These are phyloP conservation scores for Leishmania tarentolae DNA, from an alignment of 208 protist species.

Conservation along the genomic window DNA sequence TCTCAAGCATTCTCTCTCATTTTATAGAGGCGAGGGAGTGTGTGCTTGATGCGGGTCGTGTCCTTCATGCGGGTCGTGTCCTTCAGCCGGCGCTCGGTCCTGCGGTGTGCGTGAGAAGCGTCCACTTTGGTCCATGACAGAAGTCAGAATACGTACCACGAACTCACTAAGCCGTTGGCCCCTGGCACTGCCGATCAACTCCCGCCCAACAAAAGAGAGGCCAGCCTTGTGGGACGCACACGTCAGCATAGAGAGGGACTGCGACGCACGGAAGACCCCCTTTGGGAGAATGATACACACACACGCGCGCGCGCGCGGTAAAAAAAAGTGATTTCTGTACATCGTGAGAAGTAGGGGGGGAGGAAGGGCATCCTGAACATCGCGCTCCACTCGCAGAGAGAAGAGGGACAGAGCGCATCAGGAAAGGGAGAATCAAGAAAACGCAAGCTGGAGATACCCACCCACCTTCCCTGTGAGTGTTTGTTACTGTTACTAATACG, in stretches of 20 bases:
- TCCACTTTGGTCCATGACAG: too few species aligned
- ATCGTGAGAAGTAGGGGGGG: neutral
- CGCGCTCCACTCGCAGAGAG: neutral
- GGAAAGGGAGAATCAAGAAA: neutral
- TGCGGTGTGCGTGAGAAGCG: too few species aligned
- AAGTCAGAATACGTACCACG: too few species aligned
- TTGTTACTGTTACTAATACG: neutral
- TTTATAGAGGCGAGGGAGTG: neutral
- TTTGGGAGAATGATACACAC: neutral
- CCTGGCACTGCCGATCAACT: neutral
- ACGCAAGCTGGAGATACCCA: neutral
- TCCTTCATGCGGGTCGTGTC: neutral
- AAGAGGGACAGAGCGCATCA: neutral
- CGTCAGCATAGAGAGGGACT: neutral
- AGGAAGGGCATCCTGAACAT: too few species aligned
- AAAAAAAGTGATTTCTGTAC: neutral
- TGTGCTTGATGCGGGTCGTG: neutral
- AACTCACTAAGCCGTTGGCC: too few species aligned
- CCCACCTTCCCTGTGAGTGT: neutral
- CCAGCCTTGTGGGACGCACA: neutral
- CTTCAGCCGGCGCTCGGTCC: too few species aligned
- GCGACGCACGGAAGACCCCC: neutral
- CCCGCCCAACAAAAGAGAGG: neutral
- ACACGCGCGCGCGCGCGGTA: too few species aligned
- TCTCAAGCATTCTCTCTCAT: neutral